These are phyloP conservation scores for Cytospora piceicola DNA, from an alignment of 2,329 filamentous ascomycete species.

Conservation along the genomic window DNA sequence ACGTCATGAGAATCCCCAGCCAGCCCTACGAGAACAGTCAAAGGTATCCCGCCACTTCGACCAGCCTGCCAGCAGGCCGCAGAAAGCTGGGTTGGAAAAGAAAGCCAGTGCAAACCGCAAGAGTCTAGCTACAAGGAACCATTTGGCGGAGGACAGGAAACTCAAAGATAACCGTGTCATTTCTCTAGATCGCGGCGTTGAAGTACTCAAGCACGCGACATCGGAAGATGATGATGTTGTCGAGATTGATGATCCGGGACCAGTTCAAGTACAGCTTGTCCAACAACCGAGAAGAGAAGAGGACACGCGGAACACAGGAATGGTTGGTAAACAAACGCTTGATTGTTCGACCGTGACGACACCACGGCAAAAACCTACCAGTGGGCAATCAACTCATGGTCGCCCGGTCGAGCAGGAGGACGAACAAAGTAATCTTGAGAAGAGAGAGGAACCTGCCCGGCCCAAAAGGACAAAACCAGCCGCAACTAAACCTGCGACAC, in stretches of 20 bases:
- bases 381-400: background rate
- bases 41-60: constrained; percentile 2
- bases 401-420: constrained; percentile 1
- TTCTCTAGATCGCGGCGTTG: background rate
- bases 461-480: constrained; percentile 11
- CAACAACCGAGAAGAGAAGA: background rate
- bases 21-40: background rate
- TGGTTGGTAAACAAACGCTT: too few relatives aligned
- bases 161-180: background rate
- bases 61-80: background rate
- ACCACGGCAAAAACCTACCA: too few relatives aligned
- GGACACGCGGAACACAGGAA: background rate
- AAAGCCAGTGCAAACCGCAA: background rate
- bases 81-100: background rate
- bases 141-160: background rate
- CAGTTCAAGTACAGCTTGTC: background rate
- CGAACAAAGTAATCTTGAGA: constrained; percentile 7
- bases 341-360: background rate
- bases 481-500: background rate
- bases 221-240: constrained; percentile 19
- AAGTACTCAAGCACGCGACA: background rate
- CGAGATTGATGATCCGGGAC: constrained; percentile 24
- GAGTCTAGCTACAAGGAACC: background rate
- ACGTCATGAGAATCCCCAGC: background rate
- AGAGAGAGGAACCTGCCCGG: constrained; percentile 2